Evolutionary conservation across 2,329 filamentous ascomycete genomes (phyloP), one percentile per base, ranked within the genome.

Genomic region (Calonectria honghensis): DNA sequence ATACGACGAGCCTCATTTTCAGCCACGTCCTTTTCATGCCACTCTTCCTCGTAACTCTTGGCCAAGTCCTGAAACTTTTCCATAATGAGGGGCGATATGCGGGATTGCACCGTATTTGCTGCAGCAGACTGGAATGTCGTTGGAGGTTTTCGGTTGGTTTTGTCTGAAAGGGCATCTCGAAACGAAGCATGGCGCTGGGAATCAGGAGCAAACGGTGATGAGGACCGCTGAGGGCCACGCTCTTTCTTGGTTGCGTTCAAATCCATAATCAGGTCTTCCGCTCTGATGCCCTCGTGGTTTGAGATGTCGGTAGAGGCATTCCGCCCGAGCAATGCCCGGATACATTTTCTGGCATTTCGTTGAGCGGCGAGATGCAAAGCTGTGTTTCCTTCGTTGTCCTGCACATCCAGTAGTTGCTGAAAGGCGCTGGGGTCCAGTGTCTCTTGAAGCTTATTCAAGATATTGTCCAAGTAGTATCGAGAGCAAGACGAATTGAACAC

Each of bases 391-490:
- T 96, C 93, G 35, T 93, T 88, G 83, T 99, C 96, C 81, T 96
- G 94, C 11, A 92, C 90, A 80, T 98, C 95, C 14, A 99, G 88
- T 14, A 98, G 86, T 63, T 92, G 89, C 75, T 96, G 94, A 63
- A 98, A 92, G 71, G 95, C 93, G 71, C 93, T 91, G 11, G 93
- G 93, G 6, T 95, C 92, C 78, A 94, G 92, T 1, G 93, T 92
- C 81, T 97, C 95, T 75, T 93, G 92, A 74, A 99, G 91, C 83
- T 94, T 96, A 84, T 97, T 96, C 70, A 98, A 89, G 75, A 98
- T 93, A 77, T 94, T 94, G 84, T 98, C 96, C 39, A 98, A 91
- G 85, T 99, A 99, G 84, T 98, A 98, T 41, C 95, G 91, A 39
- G 96, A 96, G 81, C 95, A 97, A 29, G 94, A 93, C 82, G 96